These are phyloP conservation scores for Artemisia tridentata DNA, from an alignment of 129 eudicot genomes.

Conservation along the genomic window DNA sequence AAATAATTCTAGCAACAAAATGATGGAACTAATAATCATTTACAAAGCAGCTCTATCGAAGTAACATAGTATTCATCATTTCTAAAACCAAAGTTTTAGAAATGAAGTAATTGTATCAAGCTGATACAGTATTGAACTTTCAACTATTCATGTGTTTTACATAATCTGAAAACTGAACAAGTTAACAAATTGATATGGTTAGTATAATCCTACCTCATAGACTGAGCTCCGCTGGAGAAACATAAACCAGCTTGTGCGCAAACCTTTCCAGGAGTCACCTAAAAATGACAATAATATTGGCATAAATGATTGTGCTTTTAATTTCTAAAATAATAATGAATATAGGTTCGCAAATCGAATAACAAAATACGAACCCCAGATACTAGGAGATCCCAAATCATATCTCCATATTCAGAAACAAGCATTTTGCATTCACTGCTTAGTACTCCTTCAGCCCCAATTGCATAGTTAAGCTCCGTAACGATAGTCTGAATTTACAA, in stretches of 20 bases:
- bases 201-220: constrained; percentile 41
- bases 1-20: not conserved
- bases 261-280: constrained; percentile 61
- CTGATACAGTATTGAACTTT: not conserved
- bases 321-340: not conserved
- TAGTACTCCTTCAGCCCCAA: constrained; percentile 81
- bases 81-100: too few species aligned
- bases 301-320: not conserved
- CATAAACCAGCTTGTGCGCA: constrained; percentile 82
- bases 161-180: not conserved
- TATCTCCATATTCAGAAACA: constrained; percentile 69
- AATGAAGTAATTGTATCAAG: not conserved
- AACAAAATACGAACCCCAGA: constrained; percentile 59
- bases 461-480: constrained; percentile 85
- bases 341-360: not conserved
- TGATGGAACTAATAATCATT: not conserved
- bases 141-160: not conserved
- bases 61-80: too few species aligned
- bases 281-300: constrained; percentile 22
- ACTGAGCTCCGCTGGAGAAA: constrained; percentile 42
- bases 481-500: constrained; percentile 55
- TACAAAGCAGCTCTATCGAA: not conserved
- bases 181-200: not conserved
- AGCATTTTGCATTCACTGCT: constrained; percentile 82
- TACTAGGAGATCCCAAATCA: constrained; percentile 83